These are phyloP conservation scores for Collybia mongolica DNA, from an alignment of 768 basidiomycete genomes.

Conservation along the genomic window DNA sequence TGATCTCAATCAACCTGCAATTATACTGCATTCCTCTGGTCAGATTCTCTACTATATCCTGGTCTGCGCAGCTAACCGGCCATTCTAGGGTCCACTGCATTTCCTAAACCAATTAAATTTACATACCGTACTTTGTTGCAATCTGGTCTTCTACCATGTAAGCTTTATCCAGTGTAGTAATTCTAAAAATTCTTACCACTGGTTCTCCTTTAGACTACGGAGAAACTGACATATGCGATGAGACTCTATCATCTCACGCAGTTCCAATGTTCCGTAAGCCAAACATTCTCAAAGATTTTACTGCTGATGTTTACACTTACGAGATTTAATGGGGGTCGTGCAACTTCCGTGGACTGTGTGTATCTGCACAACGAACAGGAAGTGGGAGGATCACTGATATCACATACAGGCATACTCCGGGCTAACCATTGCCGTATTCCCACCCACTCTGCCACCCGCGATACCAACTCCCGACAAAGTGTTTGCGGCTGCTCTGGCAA, in stretches of 20 bases:
- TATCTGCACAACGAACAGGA: not conserved
- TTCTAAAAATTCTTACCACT: not conserved
- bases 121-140: slow-evolving; percentile 6
- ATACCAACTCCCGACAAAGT: no score
- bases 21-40: slow-evolving; percentile 19
- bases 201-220: slow-evolving; percentile 11
- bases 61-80: not conserved
- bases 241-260: slow-evolving; percentile 12
- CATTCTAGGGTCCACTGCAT: slow-evolving; percentile 8
- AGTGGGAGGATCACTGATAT: no score
- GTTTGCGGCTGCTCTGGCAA: no score
- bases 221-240: slow-evolving; percentile 20
- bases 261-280: slow-evolving; percentile 16
- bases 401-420: no score
- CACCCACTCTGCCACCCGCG: no score
- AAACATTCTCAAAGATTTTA: not conserved
- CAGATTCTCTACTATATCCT: not conserved
- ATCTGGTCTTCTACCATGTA: slow-evolving; percentile 12
- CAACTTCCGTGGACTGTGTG: slow-evolving; percentile 11
- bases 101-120: slow-evolving; percentile 9
- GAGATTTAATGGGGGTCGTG: slow-evolving; percentile 14
- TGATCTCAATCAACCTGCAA: slow-evolving; percentile 1
- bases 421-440: no score
- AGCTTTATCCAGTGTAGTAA: not conserved
- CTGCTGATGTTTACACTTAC: not conserved